phyloP scores from a whole-genome alignment of 1,139 yeast species.

The Candida sp. region DNA sequence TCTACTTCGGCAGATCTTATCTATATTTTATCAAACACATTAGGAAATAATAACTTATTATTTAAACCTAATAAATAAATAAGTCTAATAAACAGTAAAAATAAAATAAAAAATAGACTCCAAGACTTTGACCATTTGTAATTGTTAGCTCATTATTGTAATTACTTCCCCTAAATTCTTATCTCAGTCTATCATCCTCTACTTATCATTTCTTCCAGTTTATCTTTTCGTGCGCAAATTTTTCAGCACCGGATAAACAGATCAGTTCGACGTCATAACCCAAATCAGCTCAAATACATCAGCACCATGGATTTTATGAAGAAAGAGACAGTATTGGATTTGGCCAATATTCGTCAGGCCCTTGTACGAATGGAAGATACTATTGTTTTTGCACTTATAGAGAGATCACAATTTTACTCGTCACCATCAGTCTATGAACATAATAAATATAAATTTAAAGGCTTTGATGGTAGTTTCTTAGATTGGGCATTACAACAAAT shows the following conservation, averaged over 20 bases:
- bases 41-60: no score
- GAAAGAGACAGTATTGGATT: constrained; percentile 78
- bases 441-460: constrained; percentile 57
- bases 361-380: constrained; percentile 95
- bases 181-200: no score
- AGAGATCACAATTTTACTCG: constrained; percentile 81
- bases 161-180: no score
- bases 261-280: background rate
- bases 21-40: no score
- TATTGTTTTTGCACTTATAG: constrained; percentile 87
- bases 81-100: no score
- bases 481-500: constrained; percentile 81
- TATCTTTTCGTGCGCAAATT: no score
- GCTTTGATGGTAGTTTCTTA: constrained; percentile 71
- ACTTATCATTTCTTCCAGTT: no score
- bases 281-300: background rate
- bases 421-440: constrained; percentile 72
- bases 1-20: no score
- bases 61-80: no score
- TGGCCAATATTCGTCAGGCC: constrained; percentile 79
- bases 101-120: no score
- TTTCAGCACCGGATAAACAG: background rate
- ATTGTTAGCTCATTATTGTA: no score
- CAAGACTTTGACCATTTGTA: no score
- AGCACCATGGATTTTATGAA: constrained; percentile 75